phyloP scores from a whole-genome alignment of 768 basidiomycete species.

The Hygrocybe punicea region DNA sequence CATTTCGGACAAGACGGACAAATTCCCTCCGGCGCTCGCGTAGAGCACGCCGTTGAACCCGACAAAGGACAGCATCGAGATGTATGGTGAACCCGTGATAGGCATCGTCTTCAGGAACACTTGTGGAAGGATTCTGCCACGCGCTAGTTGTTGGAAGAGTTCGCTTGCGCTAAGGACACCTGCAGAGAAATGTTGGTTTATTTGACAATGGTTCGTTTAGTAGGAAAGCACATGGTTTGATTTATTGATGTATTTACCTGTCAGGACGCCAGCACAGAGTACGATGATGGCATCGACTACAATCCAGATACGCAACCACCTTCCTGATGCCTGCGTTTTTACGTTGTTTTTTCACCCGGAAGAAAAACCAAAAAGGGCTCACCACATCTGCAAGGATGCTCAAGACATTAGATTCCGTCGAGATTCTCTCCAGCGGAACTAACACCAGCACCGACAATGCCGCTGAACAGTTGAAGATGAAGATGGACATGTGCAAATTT shows the following conservation, averaged over 20 bases:
- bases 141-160: constrained; percentile 54
- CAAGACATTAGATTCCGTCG: constrained; percentile 57
- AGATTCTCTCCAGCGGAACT: constrained; percentile 49
- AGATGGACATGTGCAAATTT: constrained; percentile 60
- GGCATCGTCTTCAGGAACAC: constrained; percentile 49
- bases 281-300: constrained; percentile 69
- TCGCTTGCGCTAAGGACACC: constrained; percentile 59
- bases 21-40: constrained; percentile 51
- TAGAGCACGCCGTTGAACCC: constrained; percentile 53
- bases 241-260: constrained; percentile 45
- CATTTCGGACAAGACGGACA: constrained; percentile 59
- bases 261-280: constrained; percentile 67
- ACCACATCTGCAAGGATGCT: constrained; percentile 60
- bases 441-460: constrained; percentile 60
- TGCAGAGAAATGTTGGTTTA: constrained; percentile 24
- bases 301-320: constrained; percentile 60
- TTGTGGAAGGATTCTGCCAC: constrained; percentile 58
- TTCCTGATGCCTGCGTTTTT: constrained; percentile 47
- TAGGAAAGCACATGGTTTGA: not conserved
- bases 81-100: constrained; percentile 48
- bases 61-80: constrained; percentile 50
- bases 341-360: not conserved
- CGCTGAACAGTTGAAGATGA: constrained; percentile 52
- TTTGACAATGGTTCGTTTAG: not conserved
- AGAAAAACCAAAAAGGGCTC: constrained; percentile 3